These are phyloP conservation scores for Sporothrix variecibatus DNA, from an alignment of 2,329 filamentous ascomycete species.

Conservation along the genomic window DNA sequence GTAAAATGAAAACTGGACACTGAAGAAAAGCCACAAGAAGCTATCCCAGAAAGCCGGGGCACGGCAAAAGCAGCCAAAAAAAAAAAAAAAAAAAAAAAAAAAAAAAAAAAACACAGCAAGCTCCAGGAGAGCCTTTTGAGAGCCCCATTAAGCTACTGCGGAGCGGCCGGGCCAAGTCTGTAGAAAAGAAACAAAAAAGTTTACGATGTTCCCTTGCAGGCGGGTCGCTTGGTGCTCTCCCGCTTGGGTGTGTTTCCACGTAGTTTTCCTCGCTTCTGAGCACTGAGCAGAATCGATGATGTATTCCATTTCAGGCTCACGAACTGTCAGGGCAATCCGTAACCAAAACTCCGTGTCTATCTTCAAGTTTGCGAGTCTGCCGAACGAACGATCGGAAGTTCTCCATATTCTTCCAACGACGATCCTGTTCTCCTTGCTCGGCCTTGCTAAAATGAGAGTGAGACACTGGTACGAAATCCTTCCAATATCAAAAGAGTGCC, in stretches of 20 bases:
- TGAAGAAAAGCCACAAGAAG: neutral
- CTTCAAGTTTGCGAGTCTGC: neutral
- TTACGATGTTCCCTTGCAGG: conserved; percentile 1
- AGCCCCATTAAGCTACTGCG: conserved; percentile 18
- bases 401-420: neutral
- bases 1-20: neutral
- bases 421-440: neutral
- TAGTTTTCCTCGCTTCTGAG: neutral
- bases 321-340: neutral
- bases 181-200: too few relatives aligned
- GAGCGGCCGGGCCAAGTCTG: conserved; percentile 10
- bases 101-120: too few relatives aligned
- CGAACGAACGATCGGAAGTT: neutral
- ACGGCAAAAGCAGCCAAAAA: neutral
- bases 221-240: conserved; percentile 6
- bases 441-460: neutral
- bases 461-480: neutral
- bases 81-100: too few relatives aligned
- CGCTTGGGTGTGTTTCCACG: neutral
- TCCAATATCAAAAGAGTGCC: neutral
- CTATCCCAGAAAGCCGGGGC: neutral
- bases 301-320: neutral
- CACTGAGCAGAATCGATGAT: neutral
- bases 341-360: neutral
- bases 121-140: neutral